Conservation (phyloP, 2,329 filamentous ascomycete genomes). For the Botrytis paeoniae region DNA sequence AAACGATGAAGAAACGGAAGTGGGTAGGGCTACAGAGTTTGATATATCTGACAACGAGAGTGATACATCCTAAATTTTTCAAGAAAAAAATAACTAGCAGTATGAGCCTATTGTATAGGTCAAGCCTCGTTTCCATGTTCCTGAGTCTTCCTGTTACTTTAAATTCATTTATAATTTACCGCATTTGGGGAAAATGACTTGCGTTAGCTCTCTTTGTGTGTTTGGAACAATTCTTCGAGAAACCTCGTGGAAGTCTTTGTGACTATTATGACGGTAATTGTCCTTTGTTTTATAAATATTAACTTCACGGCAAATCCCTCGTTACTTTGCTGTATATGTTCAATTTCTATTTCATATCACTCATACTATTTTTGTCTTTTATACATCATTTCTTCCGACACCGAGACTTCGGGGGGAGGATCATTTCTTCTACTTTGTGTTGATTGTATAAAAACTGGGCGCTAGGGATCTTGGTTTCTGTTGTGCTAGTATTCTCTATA, state of each 20-base stretch:
- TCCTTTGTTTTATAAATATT: not conserved
- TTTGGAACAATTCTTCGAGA: not conserved
- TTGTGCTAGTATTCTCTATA: not conserved
- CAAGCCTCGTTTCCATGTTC: not conserved
- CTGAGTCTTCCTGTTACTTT: not conserved
- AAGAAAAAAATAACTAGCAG: not conserved
- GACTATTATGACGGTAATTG: not conserved
- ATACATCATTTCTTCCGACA: no score
- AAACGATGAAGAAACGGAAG: slow-evolving; percentile 34
- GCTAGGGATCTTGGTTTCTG: no score
- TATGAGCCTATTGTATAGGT: not conserved
- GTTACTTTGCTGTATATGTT: not conserved
- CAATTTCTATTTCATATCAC: not conserved
- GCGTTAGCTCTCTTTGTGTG: slow-evolving; percentile 7
- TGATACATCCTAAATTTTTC: not conserved
- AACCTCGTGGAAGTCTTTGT: slow-evolving; percentile 6
- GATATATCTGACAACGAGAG: slow-evolving; percentile 19
- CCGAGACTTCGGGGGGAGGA: not conserved
- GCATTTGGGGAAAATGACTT: not conserved
- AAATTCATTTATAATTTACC: not conserved
- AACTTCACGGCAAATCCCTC: not conserved
- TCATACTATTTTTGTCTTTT: not conserved
- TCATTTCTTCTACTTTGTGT: not conserved
- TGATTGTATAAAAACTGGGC: not conserved
- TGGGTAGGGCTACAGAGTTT: slow-evolving; percentile 23